Percentiles rank a stretch among this genome's conserved stretches.
These are phyloP conservation scores for Plasmopara viticola DNA, from an alignment of 352 stramenopile species.

Conservation along the genomic window DNA sequence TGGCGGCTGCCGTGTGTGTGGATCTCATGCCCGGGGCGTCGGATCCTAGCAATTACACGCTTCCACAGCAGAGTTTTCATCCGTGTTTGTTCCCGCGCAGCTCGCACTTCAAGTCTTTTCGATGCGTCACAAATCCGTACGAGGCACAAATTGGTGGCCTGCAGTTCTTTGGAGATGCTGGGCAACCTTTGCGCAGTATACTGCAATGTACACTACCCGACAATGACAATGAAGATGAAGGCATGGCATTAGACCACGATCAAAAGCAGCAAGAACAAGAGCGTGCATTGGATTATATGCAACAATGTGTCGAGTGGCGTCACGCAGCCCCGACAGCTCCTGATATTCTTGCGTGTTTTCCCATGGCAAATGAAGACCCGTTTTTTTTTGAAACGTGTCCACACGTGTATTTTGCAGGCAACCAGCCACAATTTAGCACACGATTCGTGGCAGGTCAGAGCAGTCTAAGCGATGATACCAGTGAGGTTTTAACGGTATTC, in stretches of 20 bases:
- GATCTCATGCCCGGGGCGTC: constrained; percentile 86
- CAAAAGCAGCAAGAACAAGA: constrained; percentile 17
- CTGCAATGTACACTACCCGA: constrained; percentile 46
- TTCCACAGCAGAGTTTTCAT: constrained; percentile 94
- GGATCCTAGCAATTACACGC: constrained; percentile 85
- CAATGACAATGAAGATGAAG: constrained; percentile 23
- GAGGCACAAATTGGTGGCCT: constrained; percentile 58
- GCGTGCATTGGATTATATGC: constrained; percentile 41
- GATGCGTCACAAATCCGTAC: constrained; percentile 92
- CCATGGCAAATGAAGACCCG: constrained; percentile 85
- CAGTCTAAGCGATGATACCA: too few relatives aligned
- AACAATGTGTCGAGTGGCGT: constrained; percentile 82
- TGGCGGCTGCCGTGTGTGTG: constrained; percentile 80
- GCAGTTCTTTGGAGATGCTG: constrained; percentile 79
- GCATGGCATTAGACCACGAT: constrained; percentile 1
- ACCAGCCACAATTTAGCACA: constrained; percentile 83
- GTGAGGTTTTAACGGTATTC: too few relatives aligned
- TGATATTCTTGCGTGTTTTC: constrained; percentile 88
- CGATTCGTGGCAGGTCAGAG: constrained; percentile 45
- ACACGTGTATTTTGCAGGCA: constrained; percentile 91
- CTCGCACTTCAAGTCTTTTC: constrained; percentile 69
- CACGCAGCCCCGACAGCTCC: constrained; percentile 92
- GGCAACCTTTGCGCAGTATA: constrained; percentile 85
- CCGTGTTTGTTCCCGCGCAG: constrained; percentile 87
- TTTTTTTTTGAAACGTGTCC: constrained; percentile 88